A percentile compares a stretch with the other conserved stretches of the same genome.
Conservation (phyloP, 495 filamentous ascomycete species). For the Penicillium tannophilum region DNA sequence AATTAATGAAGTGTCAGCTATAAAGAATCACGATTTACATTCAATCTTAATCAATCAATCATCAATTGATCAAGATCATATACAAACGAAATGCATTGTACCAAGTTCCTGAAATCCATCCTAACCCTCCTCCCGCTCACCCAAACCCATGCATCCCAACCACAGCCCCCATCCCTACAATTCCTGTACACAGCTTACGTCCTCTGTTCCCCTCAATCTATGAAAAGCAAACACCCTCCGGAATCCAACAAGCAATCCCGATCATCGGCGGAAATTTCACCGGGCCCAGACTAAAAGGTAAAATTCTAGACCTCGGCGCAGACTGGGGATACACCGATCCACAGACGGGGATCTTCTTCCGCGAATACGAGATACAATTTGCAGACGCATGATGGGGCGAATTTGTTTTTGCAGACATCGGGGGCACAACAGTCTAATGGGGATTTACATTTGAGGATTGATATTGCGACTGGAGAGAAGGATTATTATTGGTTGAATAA, state of each 20-base stretch:
- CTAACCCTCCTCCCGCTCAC: not conserved
- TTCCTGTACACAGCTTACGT: constrained; percentile 35
- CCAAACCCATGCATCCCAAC: not conserved
- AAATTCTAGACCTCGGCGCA: constrained; percentile 35
- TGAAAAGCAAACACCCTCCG: constrained; percentile 21
- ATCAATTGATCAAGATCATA: no score
- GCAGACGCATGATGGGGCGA: constrained; percentile 32
- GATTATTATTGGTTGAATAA: constrained; percentile 42
- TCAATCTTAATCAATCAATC: no score
- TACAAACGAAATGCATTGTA: not conserved
- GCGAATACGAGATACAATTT: constrained; percentile 39
- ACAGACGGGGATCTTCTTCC: constrained; percentile 30
- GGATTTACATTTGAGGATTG: constrained; percentile 29
- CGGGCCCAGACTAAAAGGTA: constrained; percentile 29
- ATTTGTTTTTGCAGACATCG: constrained; percentile 32
- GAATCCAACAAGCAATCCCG: constrained; percentile 30
- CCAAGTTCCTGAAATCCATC: not conserved
- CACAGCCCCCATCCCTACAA: constrained; percentile 22
- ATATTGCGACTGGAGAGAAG: constrained; percentile 31
- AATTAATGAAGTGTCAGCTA: no score
- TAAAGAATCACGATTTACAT: no score
- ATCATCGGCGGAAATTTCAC: constrained; percentile 39
- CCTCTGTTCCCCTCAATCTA: constrained; percentile 27
- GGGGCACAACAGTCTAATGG: constrained; percentile 26
- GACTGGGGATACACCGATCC: constrained; percentile 35